Evolutionary conservation across 805 yeast genomes (phyloP), one percentile per base, ranked within the genome.

Genomic region (Ogataea salicorniae): DNA sequence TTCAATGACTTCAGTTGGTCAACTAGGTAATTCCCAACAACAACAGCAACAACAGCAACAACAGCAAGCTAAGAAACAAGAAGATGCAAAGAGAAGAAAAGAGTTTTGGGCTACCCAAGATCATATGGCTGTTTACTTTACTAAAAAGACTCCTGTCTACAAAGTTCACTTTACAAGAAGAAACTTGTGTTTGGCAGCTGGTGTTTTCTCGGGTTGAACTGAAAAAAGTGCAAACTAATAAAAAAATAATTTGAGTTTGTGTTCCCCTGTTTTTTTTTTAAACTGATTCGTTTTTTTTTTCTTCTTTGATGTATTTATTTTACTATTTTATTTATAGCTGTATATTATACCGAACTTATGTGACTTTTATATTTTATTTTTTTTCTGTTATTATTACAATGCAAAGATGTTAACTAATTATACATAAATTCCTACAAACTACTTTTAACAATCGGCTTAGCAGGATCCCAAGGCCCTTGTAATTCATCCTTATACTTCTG

Each of bases 391-490:
- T 11, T 26, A 26, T 8, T 26, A 26, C 9, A 11, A 26, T 26
- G 31, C 31, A 26, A 26, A 20, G 20, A 20, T 20, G 20, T 4
- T 11, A 11, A 31, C 34, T 15, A 26, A 18, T 6, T 15, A 7
- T 8, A 22, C 16, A 39, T 20, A 33, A 34, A 18, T 41, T 15
- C 9, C 17, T 17, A 33, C 42, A 46, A 57, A 14, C 55, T 43
- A 34, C 63, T 55, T 65, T 75, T 72, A 23, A 81, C 68, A 8
- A 79, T 70, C 1, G 96, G 95, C 59, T 77, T 81, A 6, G 95
- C 96, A 1, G 85, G 80, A 62, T 88, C 96, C 96, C 96, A 88
- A 1, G 96, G 96, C 0, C 96, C 96, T 63, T 86, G 91, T 45
- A 88, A 70, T 63, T 87, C 96, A 61, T 82, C 87, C 64, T 88